Evolutionary conservation across 306 rosid species (phyloP), one percentile per base, ranked within the genome.

Genomic region (Pueraria montana): DNA sequence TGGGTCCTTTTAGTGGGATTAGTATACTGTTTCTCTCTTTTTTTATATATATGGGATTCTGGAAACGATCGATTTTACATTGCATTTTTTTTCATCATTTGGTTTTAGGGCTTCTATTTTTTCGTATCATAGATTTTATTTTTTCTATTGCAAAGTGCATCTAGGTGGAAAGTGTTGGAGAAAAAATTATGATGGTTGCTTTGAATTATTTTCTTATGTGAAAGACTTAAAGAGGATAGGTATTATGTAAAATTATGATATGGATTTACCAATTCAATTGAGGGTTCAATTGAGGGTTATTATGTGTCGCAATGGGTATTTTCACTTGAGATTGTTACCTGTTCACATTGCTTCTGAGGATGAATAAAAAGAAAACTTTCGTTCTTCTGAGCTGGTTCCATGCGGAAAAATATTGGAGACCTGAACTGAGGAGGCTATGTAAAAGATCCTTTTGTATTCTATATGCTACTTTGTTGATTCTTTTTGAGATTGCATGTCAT

Each of bases 351-450:
- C 84, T 90, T 88, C 88, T 78, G 63, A 86, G 18, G 97, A 92
- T 92, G 92, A 86, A 64, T 26, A 76, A 32, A 38, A 65, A 27
- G 1, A 26, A 10, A 36, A 90, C 90, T 85, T 84, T 88, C 88
- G 91, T 91, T 89, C 92, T 89, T 86, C 91, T 79, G 90, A 92
- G 86, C 42, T 82, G 49, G 18, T 55, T 50, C 79, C 76, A 8
- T 90, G 98, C 78, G 84, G 98, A 90, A 87, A 85, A 77, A 0
- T 70, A 43, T 83, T 90, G 91, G 94, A 91, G 97, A 91, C 93
- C 98, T 93, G 94, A 93, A 87, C 96, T 93, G 96, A 93, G 91
- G 96, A 91, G 94, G 91, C 88, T 69, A 21, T 49, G 16, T 52
- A 0, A 6, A 21, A 49, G 18, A 17, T 46, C 48, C 3, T 18